phyloP scores from a whole-genome alignment of 805 yeast genomes.

The Vanderwaltozyma verrucispora region DNA sequence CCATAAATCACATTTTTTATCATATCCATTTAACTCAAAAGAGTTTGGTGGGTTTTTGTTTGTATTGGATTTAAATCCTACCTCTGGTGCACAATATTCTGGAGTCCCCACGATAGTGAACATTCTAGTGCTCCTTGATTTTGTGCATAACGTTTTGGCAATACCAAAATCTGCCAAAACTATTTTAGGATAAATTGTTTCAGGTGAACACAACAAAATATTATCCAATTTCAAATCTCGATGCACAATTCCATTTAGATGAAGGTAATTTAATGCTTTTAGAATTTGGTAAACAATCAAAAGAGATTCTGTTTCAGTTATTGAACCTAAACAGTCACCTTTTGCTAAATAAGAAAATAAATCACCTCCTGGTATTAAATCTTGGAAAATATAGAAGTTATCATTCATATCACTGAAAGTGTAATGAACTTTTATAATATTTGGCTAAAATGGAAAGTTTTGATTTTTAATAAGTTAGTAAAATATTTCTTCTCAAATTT shows the following conservation, averaged over 20 bases:
- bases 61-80: conserved; percentile 34
- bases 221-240: conserved; percentile 62
- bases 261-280: conserved; percentile 46
- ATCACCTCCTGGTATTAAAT: conserved; percentile 47
- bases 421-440: conserved; percentile 37
- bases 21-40: conserved; percentile 32
- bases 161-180: conserved; percentile 64
- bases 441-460: too few species aligned
- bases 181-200: conserved; percentile 38
- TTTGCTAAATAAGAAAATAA: conserved; percentile 43
- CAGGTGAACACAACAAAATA: conserved; percentile 43
- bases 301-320: conserved; percentile 46
- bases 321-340: conserved; percentile 30
- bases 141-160: conserved; percentile 28
- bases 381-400: conserved; percentile 38
- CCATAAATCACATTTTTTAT: conserved; percentile 56
- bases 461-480: too few species aligned
- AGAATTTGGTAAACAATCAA: conserved; percentile 46
- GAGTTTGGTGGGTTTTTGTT: background rate
- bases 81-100: conserved; percentile 67
- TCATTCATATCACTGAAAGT: conserved; percentile 20
- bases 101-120: conserved; percentile 52
- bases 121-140: conserved; percentile 30
- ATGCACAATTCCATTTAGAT: conserved; percentile 45
- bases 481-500: too few species aligned